Conservation (phyloP, 805 yeast species). For the Saccharomyces eubayanus region DNA sequence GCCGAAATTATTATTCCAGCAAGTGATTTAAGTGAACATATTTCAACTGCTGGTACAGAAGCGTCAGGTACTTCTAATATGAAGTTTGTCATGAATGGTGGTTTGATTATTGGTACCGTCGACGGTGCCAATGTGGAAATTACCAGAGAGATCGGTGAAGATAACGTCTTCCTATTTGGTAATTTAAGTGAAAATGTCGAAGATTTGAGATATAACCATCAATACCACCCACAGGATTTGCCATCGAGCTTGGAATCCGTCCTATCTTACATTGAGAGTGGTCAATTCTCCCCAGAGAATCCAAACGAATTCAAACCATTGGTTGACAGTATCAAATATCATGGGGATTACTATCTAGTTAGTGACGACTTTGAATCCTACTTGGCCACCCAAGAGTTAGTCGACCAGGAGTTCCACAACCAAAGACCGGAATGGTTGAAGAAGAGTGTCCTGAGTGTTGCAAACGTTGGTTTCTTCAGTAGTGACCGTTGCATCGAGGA, state of each 20-base stretch:
- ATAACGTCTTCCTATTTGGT: slow-evolving; percentile 86
- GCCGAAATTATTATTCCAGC: slow-evolving; percentile 90
- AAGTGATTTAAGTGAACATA: slow-evolving; percentile 84
- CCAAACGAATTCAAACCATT: slow-evolving; percentile 54
- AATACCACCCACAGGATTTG: slow-evolving; percentile 43
- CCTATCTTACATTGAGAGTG: slow-evolving; percentile 56
- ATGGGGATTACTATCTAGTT: slow-evolving; percentile 82
- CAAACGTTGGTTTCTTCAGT: slow-evolving; percentile 88
- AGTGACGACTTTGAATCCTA: slow-evolving; percentile 85
- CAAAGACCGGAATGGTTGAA: slow-evolving; percentile 67
- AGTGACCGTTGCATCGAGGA: slow-evolving; percentile 88
- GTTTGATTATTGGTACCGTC: slow-evolving; percentile 87
- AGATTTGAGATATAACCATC: slow-evolving; percentile 69
- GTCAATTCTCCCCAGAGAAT: slow-evolving; percentile 60
- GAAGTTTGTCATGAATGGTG: slow-evolving; percentile 93
- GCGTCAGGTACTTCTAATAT: slow-evolving; percentile 94
- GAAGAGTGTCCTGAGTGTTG: slow-evolving; percentile 70
- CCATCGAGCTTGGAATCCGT: slow-evolving; percentile 57
- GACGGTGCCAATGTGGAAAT: slow-evolving; percentile 96
- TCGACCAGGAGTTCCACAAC: slow-evolving; percentile 59
- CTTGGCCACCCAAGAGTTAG: slow-evolving; percentile 67
- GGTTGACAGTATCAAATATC: slow-evolving; percentile 58
- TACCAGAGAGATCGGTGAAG: slow-evolving; percentile 89
- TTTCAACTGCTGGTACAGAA: slow-evolving; percentile 95
- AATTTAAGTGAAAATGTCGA: slow-evolving; percentile 86